These are phyloP conservation scores for Phytophthora fragariae DNA, from an alignment of 352 stramenopile genomes.

Conservation along the genomic window DNA sequence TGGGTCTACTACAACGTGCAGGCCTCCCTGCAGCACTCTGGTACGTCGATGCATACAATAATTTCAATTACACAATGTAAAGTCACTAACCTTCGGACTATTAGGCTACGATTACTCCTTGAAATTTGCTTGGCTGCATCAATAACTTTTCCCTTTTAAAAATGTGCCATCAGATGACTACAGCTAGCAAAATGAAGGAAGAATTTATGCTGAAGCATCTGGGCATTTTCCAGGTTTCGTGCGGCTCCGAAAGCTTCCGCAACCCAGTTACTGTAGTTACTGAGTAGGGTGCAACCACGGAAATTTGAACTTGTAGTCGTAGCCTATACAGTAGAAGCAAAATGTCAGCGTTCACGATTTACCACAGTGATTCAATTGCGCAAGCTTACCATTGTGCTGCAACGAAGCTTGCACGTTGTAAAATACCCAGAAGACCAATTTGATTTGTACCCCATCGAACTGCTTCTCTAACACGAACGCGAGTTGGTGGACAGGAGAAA, in stretches of 20 bases:
- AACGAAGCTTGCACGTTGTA: conserved; percentile 29
- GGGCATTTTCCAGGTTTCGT: no score
- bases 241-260: no score
- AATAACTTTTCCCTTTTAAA: no score
- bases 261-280: background rate
- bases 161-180: no score
- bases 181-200: no score
- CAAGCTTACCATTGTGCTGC: conserved; percentile 3
- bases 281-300: background rate
- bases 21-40: background rate
- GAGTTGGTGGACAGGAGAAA: conserved; percentile 33
- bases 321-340: background rate
- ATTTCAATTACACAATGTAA: background rate
- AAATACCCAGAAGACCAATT: conserved; percentile 43
- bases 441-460: conserved; percentile 30
- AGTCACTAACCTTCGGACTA: background rate
- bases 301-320: conserved; percentile 16
- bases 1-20: conserved; percentile 4
- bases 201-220: no score
- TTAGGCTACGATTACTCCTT: conserved; percentile 4
- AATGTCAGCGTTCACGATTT: background rate
- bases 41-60: background rate
- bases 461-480: conserved; percentile 47
- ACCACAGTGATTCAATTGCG: background rate
- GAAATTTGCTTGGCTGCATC: background rate